Evolutionary conservation across 352 stramenopile species (phyloP), one percentile per base, ranked within the genome.

Genomic region (Pythium grandisporangium): DNA sequence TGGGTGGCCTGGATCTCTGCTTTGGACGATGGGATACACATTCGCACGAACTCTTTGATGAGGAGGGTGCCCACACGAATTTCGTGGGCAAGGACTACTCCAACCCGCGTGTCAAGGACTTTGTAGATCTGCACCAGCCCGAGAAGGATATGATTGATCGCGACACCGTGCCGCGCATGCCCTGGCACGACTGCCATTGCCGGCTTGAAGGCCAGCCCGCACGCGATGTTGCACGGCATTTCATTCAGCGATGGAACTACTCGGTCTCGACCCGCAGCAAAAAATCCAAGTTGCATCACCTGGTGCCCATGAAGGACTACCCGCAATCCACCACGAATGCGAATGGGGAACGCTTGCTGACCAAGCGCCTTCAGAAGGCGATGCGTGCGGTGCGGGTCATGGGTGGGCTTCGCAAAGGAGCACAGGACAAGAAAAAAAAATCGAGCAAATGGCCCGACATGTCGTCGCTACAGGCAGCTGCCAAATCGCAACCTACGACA

Each of bases 171-270:
- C 80, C 80, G 11, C 70, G 80, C 10, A 93, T 93, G 80, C 80
- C 80, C 17, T 93, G 80, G 80, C 80, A 93, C 45, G 80, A 93
- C 35, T 83, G 65, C 29, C 80, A 93, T 56, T 88, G 75, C 30
- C 70, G 80, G 24, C 57, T 93, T 5, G 64, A 88, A 42, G 81
- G 81, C 2, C 77, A 90, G 23, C 72, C 81, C 6, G 81, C 77
- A 33, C 64, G 72, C 7, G 81, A 94, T 58, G 75, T 94, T 6
- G 78, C 75, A 32, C 74, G 76, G 5, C 81, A 94, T 34, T 94
- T 94, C 30, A 74, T 93, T 14, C 78, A 93, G 55, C 78, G 81
- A 5, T 93, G 81, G 81, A 93, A 93, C 53, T 93, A 87, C 32
- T 89, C 76, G 1, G 70, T 90, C 6, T 88, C 73, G 12, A 90